These are phyloP conservation scores for Marchantia paleacea DNA, from an alignment of 225 moss, liverwort and hornwort genomes.

Conservation along the genomic window DNA sequence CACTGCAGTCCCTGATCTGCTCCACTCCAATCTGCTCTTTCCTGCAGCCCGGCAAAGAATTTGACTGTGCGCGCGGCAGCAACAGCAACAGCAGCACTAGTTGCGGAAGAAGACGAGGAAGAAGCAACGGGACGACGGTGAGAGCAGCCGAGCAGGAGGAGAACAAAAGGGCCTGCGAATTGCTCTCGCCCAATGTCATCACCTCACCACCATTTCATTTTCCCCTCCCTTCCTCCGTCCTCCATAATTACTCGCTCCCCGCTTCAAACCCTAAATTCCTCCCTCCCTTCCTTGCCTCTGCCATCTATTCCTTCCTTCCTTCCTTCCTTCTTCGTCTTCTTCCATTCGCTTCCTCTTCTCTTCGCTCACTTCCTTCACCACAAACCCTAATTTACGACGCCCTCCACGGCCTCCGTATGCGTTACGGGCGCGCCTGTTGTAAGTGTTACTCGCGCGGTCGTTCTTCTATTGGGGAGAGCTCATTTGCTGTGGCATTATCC, in stretches of 20 bases:
- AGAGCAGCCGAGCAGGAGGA: background rate
- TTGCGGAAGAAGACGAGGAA: background rate
- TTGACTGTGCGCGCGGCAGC: background rate
- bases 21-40: background rate
- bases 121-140: background rate
- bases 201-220: slow-evolving; percentile 45
- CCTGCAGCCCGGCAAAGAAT: background rate
- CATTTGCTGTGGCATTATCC: background rate
- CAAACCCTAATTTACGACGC: slow-evolving; percentile 12
- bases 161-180: background rate
- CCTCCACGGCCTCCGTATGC: background rate
- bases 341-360: background rate
- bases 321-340: too few species aligned
- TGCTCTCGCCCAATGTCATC: background rate
- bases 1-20: background rate
- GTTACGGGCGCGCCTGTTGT: too few species aligned
- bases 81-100: too few species aligned
- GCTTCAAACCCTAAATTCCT: slow-evolving; percentile 9
- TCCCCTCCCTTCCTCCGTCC: slow-evolving; percentile 51
- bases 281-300: background rate
- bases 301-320: background rate
- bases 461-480: background rate
- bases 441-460: too few species aligned
- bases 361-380: background rate
- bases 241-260: slow-evolving; percentile 45